These are phyloP conservation scores for Dispira parvispora DNA, from an alignment of 192 early-diverging fungal species.

Conservation along the genomic window DNA sequence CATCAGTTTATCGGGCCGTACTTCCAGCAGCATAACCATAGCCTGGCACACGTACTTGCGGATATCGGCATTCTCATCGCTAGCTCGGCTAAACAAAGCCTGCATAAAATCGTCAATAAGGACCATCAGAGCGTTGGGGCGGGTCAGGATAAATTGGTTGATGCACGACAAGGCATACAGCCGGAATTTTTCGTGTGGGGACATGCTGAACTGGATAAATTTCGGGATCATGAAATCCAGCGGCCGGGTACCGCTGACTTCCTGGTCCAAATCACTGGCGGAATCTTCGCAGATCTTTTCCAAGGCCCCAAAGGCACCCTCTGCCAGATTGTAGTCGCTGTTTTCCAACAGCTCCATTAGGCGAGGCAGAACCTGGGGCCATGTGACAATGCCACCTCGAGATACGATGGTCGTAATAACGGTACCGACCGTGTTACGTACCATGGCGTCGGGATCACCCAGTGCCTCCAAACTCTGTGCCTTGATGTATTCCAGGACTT, in stretches of 20 bases:
- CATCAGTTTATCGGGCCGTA: slow-evolving; percentile 64
- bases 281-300: slow-evolving; percentile 96
- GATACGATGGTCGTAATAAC: slow-evolving; percentile 77
- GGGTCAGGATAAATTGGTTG: slow-evolving; percentile 73
- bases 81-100: slow-evolving; percentile 68
- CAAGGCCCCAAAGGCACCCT: slow-evolving; percentile 76
- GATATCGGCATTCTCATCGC: slow-evolving; percentile 65
- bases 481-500: slow-evolving; percentile 55
- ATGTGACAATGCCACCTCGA: slow-evolving; percentile 45
- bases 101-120: slow-evolving; percentile 54
- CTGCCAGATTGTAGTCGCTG: slow-evolving; percentile 48
- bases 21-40: slow-evolving; percentile 78
- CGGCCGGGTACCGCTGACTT: slow-evolving; percentile 51
- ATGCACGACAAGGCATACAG: slow-evolving; percentile 63
- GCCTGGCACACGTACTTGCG: slow-evolving; percentile 89
- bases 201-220: slow-evolving; percentile 72
- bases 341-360: slow-evolving; percentile 68
- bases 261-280: slow-evolving; percentile 55
- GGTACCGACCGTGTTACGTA: slow-evolving; percentile 69
- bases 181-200: slow-evolving; percentile 56
- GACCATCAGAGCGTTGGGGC: slow-evolving; percentile 51
- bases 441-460: slow-evolving; percentile 47
- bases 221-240: slow-evolving; percentile 78
- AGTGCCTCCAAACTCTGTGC: slow-evolving; percentile 36
- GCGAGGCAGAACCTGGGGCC: slow-evolving; percentile 67